Base-by-base conservation (phyloP, 2,329 filamentous ascomycete species). In the Penicillium expansum region DNA sequence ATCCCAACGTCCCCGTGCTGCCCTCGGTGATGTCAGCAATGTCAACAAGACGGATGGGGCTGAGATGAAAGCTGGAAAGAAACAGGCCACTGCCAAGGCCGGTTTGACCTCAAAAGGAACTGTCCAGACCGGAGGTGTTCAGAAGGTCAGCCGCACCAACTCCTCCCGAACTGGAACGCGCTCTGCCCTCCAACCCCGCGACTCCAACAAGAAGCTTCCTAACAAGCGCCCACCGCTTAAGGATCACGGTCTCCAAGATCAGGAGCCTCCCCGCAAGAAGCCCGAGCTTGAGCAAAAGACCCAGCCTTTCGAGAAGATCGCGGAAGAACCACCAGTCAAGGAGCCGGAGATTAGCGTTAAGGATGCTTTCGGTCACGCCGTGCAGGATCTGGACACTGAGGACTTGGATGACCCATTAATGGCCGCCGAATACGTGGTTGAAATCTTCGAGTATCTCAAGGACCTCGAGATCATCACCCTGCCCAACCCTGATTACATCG, bases 401-500 rank as follows among this genome's bases (percentile, higher is more conserved):
- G 94, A 99, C 68, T 74, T 89, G 49, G 91, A 96, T 65, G 94
- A 99, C 71, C 95, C 95, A 27, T 82, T 97, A 67, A 97, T 99
- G 94, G 94, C 95, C 62, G 91, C 94, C 50, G 94, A 97, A 75
- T 99, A 99, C 70, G 92, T 96, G 48, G 88, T 88, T 58, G 94
- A 99, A 72, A 97, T 99, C 71, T 97, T 97, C 71, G 92, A 97
- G 65, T 97, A 99, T 76, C 84, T 97, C 63, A 88, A 86, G 69
- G 87, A 95, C 67, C 84, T 97, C 24, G 94, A 99, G 78, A 80
- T 87, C 62, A 78, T 82, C 73, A 91, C 81, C 76, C 86, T 92
- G 71, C 92, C 93, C 66, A 97, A 97, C 77, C 88, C 92, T 18
- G 80, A 94, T 61, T 99, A 99, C 80, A 99, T 99, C 87, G 85